A percentile compares a stretch with the other conserved stretches of the same genome.
Evolutionary conservation across 2,329 filamentous ascomycete species (phyloP).

Genomic region (Penicillium capsulatum): DNA sequence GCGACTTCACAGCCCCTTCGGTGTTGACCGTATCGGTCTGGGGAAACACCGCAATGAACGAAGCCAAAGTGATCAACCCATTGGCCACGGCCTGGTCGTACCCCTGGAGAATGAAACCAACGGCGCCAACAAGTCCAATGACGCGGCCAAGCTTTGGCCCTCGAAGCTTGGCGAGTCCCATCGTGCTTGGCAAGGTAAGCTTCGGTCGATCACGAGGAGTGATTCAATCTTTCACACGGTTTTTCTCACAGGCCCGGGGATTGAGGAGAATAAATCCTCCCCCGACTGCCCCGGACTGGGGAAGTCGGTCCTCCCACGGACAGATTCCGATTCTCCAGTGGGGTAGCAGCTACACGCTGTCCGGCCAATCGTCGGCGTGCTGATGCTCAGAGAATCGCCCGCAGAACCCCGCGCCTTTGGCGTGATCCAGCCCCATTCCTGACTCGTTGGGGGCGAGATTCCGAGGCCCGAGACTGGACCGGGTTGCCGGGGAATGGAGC

Average conservation of each 20-base stretch:
- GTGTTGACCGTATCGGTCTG: constrained; percentile 17
- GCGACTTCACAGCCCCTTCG: constrained; percentile 9
- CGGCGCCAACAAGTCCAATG: constrained; percentile 15
- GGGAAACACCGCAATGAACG: constrained; percentile 16
- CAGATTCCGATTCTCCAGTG: too few species aligned
- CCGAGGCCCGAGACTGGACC: too few species aligned
- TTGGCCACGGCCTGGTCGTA: constrained; percentile 19
- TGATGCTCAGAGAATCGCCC: too few species aligned
- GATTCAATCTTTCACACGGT: too few species aligned
- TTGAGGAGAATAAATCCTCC: not conserved
- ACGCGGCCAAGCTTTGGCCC: constrained; percentile 13
- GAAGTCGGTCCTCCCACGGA: too few species aligned
- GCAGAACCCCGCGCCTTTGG: too few species aligned
- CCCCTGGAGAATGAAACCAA: constrained; percentile 17
- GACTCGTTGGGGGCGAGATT: too few species aligned
- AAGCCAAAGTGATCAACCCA: constrained; percentile 15
- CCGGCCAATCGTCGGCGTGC: too few species aligned
- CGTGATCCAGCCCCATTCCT: too few species aligned
- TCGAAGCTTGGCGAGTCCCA: constrained; percentile 11
- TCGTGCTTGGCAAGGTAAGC: constrained; percentile 8
- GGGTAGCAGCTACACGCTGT: too few species aligned
- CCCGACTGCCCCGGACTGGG: too few species aligned
- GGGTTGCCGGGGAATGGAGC: too few species aligned
- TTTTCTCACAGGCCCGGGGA: not conserved
- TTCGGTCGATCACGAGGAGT: constrained; percentile 2